phyloP scores from a whole-genome alignment of 2,329 filamentous ascomycete genomes.

The Cylindrodendrum hubeiense region DNA sequence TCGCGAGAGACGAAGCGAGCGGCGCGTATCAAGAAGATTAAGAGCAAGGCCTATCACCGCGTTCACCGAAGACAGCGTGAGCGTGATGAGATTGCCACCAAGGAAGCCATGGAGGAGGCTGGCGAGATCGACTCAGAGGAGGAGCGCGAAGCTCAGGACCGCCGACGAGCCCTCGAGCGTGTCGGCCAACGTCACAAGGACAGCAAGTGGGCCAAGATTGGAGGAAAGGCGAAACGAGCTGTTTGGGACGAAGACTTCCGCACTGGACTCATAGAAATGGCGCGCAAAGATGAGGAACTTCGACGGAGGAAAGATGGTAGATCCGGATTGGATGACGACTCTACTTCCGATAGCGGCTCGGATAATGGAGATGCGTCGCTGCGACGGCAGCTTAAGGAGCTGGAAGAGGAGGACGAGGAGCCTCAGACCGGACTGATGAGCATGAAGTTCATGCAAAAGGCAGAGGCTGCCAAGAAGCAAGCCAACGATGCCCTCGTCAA shows the following conservation, averaged over 20 bases:
- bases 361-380: slow-evolving; percentile 69
- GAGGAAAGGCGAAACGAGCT: slow-evolving; percentile 82
- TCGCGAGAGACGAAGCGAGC: slow-evolving; percentile 90
- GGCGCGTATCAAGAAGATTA: slow-evolving; percentile 98
- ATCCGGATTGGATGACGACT: slow-evolving; percentile 60
- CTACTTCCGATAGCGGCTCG: slow-evolving; percentile 67
- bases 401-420: slow-evolving; percentile 61
- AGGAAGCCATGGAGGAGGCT: slow-evolving; percentile 66
- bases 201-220: slow-evolving; percentile 91
- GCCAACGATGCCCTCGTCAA: slow-evolving; percentile 83
- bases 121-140: slow-evolving; percentile 74
- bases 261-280: slow-evolving; percentile 82
- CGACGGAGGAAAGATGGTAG: slow-evolving; percentile 83
- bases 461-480: slow-evolving; percentile 81
- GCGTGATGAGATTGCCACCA: slow-evolving; percentile 65
- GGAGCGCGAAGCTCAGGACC: slow-evolving; percentile 74
- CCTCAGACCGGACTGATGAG: slow-evolving; percentile 77
- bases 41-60: slow-evolving; percentile 93
- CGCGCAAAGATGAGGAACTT: slow-evolving; percentile 84
- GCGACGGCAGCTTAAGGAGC: slow-evolving; percentile 58
- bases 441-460: slow-evolving; percentile 96
- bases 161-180: slow-evolving; percentile 83
- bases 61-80: slow-evolving; percentile 84
- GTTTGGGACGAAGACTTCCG: slow-evolving; percentile 92
- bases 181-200: slow-evolving; percentile 89